Evolutionary conservation across 371 early-diverging fungal genomes (phyloP), one percentile per base, ranked within the genome.

Genomic region (Haplosporangium sp.): DNA sequence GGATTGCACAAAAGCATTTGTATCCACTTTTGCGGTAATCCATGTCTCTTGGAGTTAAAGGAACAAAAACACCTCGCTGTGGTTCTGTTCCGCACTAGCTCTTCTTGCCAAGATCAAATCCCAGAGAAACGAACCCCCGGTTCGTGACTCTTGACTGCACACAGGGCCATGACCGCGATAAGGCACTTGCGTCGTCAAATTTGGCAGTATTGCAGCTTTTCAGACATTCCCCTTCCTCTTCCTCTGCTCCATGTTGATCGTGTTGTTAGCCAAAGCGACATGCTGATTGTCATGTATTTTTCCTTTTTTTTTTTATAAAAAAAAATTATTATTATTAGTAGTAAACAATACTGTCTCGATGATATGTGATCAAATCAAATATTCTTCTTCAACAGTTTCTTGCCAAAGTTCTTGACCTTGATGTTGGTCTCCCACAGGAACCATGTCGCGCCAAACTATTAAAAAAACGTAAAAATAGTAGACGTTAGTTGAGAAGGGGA

Each of bases 91-190:
- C 50, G 18, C 20, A 18, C 18, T 50, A 18, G 29, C 20, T 18
- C 50, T 13, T 18, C 14, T 18, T 50, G 50, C 50, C 50, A 50
- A 50, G 18, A 50, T 16, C 13, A 50, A 50, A 50, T 7, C 18
- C 29, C 29, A 29, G 29, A 29, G 29, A 29, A 29, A 29, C 29
- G 29, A 29, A 29, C 29, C 29, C 29, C 4, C 29, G 29, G 29
- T 29, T 29, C 29, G 29, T 29, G 29, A 2, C 29, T 29, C 29
- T 29, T 29, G 73, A 73, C 67, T 68, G 69, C 61, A 68, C 68
- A 64, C 69, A 68, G 74, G 74, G 74, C 74, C 74, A 65, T 59
- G 55, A 60, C 69, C 59, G 75, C 75, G 75, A 29, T 61, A 56
- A 74, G 75, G 75, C 42, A 64, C 75, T 74, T 74, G 75, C 75